Evolutionary conservation across 352 stramenopile genomes (phyloP), one percentile per base, ranked within the genome.

Genomic region (Pythium monospermum): DNA sequence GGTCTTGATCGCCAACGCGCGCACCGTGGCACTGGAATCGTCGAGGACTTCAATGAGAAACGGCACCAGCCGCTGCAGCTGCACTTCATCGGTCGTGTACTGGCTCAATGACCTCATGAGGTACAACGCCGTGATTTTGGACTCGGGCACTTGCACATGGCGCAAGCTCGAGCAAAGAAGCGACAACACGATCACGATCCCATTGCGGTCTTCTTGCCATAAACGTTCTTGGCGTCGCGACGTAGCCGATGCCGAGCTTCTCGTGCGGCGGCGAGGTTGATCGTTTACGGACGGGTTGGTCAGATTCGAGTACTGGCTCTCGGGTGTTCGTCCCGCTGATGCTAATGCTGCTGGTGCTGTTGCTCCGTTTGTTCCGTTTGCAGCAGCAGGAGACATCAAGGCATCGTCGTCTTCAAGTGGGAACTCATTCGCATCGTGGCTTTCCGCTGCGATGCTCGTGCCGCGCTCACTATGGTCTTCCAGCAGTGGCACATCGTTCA

Each of bases 61-160:
- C 19, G 91, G 96, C 31, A 99, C 76, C 47, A 98, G 70, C 48
- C 94, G 79, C 62, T 99, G 94, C 10, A 99, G 80, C 32, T 94
- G 78, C 25, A 95, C 90, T 69, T 98, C 93, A 49, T 98, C 95
- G 7, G 76, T 91, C 19, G 87, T 89, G 58, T 90, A 95, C 50
- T 86, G 69, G 6, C 84, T 85, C 18, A 98, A 61, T 15, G 86
- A 74, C n/a, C 85, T 76, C 49, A 98, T 85, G 13, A 98, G 67
- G 59, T 97, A 91, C 28, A 98, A 61, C 2, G 89, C 90, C 12
- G 96, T 96, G 19, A 93, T 63, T 44, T 95, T 95, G 11, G 78
- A 89, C 48, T 95, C 80, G 0, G 84, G 82, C 4, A 92, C 75
- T 68, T 91, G 77, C 16, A 89, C 83, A 42, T 93, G 80, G 11